A percentile compares a stretch with the other conserved stretches of the same genome.
Conservation (phyloP, 208 protist species). For the Leishmania lainsoni region DNA sequence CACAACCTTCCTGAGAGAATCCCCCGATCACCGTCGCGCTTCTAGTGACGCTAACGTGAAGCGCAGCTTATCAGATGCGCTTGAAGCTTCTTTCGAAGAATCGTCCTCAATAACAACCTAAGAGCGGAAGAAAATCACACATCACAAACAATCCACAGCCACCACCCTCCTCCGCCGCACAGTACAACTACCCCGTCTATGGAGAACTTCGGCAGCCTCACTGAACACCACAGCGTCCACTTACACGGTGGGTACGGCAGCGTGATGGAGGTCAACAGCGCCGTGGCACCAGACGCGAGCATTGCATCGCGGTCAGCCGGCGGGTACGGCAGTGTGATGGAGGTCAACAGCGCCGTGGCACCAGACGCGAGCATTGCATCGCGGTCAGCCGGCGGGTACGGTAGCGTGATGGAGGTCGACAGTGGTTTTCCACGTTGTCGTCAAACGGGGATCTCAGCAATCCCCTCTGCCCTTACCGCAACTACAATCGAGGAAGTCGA, state of each 20-base stretch:
- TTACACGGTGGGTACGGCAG: constrained; percentile 23
- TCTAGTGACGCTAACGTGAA: no score
- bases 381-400: constrained; percentile 9
- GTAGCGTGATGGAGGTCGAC: constrained; percentile 12
- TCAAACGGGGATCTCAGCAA: neutral
- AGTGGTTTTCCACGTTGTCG: neutral
- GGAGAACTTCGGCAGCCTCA: neutral
- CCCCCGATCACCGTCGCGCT: neutral
- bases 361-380: neutral
- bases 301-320: neutral
- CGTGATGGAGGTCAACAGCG: constrained; percentile 8
- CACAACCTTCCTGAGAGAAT: neutral
- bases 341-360: constrained; percentile 8
- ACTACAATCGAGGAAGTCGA: neutral
- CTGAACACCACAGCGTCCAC: neutral
- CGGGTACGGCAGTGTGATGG: constrained; percentile 29
- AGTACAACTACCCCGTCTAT: neutral
- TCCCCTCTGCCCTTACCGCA: neutral
- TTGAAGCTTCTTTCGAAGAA: neutral
- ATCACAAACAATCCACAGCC: neutral
- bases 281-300: neutral
- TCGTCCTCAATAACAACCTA: neutral
- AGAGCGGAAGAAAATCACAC: neutral
- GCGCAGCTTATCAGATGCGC: neutral
- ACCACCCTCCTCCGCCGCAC: neutral